Percentiles rank a stretch among this genome's conserved stretches.
Evolutionary conservation across 2,329 filamentous ascomycete genomes (phyloP).

Genomic region (Venturia carpophila): DNA sequence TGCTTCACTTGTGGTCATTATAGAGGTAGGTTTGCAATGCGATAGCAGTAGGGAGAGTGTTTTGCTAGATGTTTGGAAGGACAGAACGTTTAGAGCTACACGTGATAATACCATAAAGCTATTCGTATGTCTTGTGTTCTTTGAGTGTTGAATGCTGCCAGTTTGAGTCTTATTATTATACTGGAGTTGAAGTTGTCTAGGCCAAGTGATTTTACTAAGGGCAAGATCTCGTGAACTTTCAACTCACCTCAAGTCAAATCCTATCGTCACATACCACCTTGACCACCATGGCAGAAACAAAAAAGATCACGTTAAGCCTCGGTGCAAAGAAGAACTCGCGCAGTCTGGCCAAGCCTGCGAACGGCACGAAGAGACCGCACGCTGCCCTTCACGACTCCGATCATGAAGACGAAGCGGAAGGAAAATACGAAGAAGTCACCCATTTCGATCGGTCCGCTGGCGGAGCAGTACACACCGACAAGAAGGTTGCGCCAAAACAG

Average conservation of each 20-base stretch:
- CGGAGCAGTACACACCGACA: slow-evolving; percentile 35
- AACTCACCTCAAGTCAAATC: not conserved
- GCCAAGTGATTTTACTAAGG: not conserved
- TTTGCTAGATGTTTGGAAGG: not conserved
- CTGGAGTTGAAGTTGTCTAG: not conserved
- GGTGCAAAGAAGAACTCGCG: slow-evolving; percentile 4
- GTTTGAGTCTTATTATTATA: not conserved
- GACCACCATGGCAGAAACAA: slow-evolving; percentile 6
- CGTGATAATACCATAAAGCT: not conserved
- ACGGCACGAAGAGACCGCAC: slow-evolving; percentile 16
- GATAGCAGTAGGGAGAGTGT: not conserved
- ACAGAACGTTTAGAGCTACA: no score
- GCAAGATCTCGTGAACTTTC: not conserved
- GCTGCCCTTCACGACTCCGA: slow-evolving; percentile 18
- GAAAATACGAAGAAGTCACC: slow-evolving; percentile 37
- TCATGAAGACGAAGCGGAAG: slow-evolving; percentile 12
- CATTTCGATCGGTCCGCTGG: slow-evolving; percentile 47
- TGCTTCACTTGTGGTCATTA: not conserved
- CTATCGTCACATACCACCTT: not conserved
- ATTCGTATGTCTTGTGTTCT: not conserved
- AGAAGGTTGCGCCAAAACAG: slow-evolving; percentile 31
- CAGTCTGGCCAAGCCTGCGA: not conserved
- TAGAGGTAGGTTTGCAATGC: not conserved
- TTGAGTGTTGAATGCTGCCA: not conserved
- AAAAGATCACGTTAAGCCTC: slow-evolving; percentile 7